Percentiles rank a stretch among this genome's conserved stretches.
Evolutionary conservation across 2,329 filamentous ascomycete genomes (phyloP).

Genomic region (Pestalotiopsis sp.): DNA sequence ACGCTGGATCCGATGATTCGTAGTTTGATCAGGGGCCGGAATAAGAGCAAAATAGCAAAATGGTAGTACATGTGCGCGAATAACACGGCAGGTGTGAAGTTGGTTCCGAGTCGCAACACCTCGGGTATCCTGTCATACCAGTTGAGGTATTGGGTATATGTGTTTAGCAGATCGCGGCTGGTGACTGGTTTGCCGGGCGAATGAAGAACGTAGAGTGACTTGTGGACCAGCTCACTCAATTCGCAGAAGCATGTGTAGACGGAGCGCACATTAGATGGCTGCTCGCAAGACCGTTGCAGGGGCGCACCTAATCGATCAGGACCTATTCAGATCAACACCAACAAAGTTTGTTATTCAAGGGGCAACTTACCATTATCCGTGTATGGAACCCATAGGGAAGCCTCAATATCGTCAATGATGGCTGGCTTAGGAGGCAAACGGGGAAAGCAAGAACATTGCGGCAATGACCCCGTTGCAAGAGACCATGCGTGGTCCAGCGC

Average conservation of each 20-base stretch:
- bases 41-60: slow-evolving; percentile 72
- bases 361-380: slow-evolving; percentile 56
- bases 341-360: background rate
- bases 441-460: slow-evolving; percentile 61
- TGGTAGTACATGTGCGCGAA: slow-evolving; percentile 77
- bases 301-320: slow-evolving; percentile 45
- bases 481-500: slow-evolving; percentile 69
- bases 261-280: slow-evolving; percentile 69
- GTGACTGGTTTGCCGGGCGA: slow-evolving; percentile 69
- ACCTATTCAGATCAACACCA: slow-evolving; percentile 16
- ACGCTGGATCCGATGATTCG: slow-evolving; percentile 66
- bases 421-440: slow-evolving; percentile 61
- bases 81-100: slow-evolving; percentile 73
- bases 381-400: slow-evolving; percentile 62
- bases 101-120: slow-evolving; percentile 65
- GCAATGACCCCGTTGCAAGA: slow-evolving; percentile 63
- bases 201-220: slow-evolving; percentile 73
- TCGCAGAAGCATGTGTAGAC: slow-evolving; percentile 72
- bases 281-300: slow-evolving; percentile 58
- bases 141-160: slow-evolving; percentile 69
- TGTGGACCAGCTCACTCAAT: slow-evolving; percentile 74
- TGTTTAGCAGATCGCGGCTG: slow-evolving; percentile 63
- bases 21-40: slow-evolving; percentile 71
- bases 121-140: slow-evolving; percentile 74
- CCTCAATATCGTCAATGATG: slow-evolving; percentile 63